Conservation (phyloP, 495 filamentous ascomycete genomes). For the Darksidea phi region DNA sequence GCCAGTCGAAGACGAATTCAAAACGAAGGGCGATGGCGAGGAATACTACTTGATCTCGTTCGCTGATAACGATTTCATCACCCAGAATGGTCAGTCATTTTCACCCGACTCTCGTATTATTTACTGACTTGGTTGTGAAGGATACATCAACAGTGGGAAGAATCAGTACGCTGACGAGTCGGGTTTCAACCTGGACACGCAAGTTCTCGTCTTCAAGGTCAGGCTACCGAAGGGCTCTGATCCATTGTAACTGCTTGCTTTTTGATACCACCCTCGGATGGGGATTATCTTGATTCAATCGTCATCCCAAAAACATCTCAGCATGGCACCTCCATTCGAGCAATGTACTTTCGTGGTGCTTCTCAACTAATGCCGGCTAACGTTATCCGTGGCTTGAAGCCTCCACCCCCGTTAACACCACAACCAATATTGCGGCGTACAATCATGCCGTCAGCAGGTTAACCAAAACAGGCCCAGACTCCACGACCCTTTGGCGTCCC, state of each 20-base stretch:
- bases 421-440: not conserved
- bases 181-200: slow-evolving; percentile 65
- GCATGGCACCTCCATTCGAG: not conserved
- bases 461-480: no score
- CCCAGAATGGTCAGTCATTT: slow-evolving; percentile 61
- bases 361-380: slow-evolving; percentile 1
- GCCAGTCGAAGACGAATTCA: slow-evolving; percentile 54
- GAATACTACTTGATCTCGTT: slow-evolving; percentile 70
- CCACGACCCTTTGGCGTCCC: no score
- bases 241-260: slow-evolving; percentile 27
- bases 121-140: not conserved
- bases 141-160: slow-evolving; percentile 58
- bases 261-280: no score
- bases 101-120: not conserved
- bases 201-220: slow-evolving; percentile 71
- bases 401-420: not conserved
- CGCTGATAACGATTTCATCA: slow-evolving; percentile 80
- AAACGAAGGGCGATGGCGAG: slow-evolving; percentile 37
- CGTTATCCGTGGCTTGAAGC: not conserved
- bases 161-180: slow-evolving; percentile 60
- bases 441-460: no score
- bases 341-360: not conserved
- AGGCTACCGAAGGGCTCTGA: slow-evolving; percentile 49
- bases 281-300: no score
- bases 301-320: no score